Base-by-base conservation (phyloP, 108 stramenopile genomes). In the Nitzschia palea region DNA sequence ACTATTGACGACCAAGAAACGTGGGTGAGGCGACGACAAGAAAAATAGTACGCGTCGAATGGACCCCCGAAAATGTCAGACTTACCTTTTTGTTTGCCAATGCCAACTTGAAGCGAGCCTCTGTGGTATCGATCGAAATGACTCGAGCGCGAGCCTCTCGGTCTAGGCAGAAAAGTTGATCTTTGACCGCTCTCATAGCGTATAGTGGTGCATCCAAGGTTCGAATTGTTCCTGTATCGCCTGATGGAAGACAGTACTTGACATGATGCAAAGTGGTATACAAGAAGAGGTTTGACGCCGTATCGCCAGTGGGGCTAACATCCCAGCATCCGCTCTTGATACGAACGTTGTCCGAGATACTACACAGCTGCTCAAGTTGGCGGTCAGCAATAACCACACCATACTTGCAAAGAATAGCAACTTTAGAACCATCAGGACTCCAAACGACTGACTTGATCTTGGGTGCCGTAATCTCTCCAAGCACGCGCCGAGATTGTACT, bases 301-400 rank as follows among this genome's bases (percentile, higher is more conserved):
- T 88, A 55, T 82, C 85, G 44, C 91, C 94, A 23, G 84, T 71
- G 33, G 86, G 85, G 62, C 78, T 82, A 60, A 83, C 82, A 77
- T 97, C 98, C 97, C 97, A 99, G 32, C 89, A 91, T 29, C 96
- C 98, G 50, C 78, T 75, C 93, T 99, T 99, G 80, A 99, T 90
- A 33, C 97, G 91, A 20, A 98, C 97, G 44, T 97, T 94, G 80
- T 99, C 98, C 44, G 85, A 87, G 56, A 98, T 93, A 53, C 90
- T 84, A 80, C 94, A 95, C n/a, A 94, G 83, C 79, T 99, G 97
- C 64, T 96, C 96, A 14, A 99, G 79, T 67, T 97, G 87, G 57
- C 90, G 86, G 65, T 91, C 86, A 63, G 96, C 95, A 82, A 99
- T 89, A 62, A 97, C 89, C 20, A 99, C 80, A 9, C 92, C 92